These are phyloP conservation scores for Lathyrus sativus DNA, from an alignment of 306 rosid species.

Conservation along the genomic window DNA sequence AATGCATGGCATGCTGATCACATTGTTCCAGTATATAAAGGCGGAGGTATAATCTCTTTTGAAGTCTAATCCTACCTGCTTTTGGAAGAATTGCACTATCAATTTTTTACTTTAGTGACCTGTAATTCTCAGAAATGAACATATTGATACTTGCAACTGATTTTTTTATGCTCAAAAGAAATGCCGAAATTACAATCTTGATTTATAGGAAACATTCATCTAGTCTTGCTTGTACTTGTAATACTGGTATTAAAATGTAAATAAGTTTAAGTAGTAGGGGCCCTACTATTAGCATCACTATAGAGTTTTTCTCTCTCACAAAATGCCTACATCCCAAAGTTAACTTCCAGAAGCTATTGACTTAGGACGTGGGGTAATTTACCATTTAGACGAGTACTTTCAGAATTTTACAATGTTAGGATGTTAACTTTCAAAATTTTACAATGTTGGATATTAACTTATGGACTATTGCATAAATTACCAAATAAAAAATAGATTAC, in stretches of 20 bases:
- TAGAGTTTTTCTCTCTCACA: neutral
- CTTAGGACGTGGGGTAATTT: neutral
- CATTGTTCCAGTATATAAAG: slow-evolving; percentile 85
- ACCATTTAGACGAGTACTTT: neutral
- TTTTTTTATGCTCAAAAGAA: slow-evolving; percentile 8
- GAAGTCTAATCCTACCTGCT: slow-evolving; percentile 8
- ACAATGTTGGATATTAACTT: neutral
- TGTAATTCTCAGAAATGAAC: slow-evolving; percentile 20
- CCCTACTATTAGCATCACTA: neutral
- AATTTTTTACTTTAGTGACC: slow-evolving; percentile 7
- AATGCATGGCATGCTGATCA: slow-evolving; percentile 98
- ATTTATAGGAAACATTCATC: neutral
- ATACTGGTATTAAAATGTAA: neutral
- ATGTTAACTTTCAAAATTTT: neutral
- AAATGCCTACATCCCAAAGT: neutral
- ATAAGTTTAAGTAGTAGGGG: neutral
- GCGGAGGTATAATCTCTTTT: slow-evolving; percentile 74
- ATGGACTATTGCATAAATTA: neutral
- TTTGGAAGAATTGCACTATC: slow-evolving; percentile 9
- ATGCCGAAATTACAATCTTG: neutral
- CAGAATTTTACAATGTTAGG: neutral
- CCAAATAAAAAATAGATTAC: neutral
- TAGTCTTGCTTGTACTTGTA: neutral
- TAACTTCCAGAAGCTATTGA: neutral
- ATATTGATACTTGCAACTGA: slow-evolving; percentile 4